Percentiles rank a stretch among this genome's conserved stretches.
Conservation (phyloP, 2,329 filamentous ascomycete genomes). For the Fusarium torreyae region DNA sequence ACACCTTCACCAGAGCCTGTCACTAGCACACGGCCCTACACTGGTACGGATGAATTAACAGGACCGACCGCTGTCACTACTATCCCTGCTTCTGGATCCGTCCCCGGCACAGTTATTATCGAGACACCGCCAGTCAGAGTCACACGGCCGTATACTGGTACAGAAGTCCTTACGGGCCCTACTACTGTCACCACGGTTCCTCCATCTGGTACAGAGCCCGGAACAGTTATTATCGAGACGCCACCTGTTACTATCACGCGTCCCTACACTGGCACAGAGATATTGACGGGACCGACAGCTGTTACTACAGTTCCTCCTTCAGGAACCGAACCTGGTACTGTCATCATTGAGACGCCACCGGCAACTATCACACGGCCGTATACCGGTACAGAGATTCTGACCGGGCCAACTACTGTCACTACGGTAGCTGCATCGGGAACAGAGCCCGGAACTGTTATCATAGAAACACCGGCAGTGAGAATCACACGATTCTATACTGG, state of each 20-base stretch:
- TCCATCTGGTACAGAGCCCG: not conserved
- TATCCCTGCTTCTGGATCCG: not conserved
- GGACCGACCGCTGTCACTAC: not conserved
- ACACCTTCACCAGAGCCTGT: not conserved
- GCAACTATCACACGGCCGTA: constrained; percentile 6
- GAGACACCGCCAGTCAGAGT: not conserved
- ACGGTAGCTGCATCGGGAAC: constrained; percentile 3
- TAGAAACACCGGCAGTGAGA: not conserved
- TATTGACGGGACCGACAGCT: not conserved
- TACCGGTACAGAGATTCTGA: not conserved
- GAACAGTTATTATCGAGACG: not conserved
- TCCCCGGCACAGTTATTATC: not conserved
- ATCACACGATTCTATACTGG: not conserved
- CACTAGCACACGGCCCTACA: not conserved
- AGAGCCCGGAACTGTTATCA: not conserved
- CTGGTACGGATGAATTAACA: not conserved
- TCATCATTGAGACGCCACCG: constrained; percentile 17
- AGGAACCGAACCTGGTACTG: constrained; percentile 2
- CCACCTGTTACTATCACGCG: not conserved
- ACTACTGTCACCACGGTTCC: not conserved
- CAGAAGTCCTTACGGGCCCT: not conserved
- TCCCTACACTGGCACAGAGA: not conserved
- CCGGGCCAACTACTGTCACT: not conserved
- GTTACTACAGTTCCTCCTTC: constrained; percentile 10
- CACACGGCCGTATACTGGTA: not conserved